Conservation (phyloP, 2,329 filamentous ascomycete genomes). For the Paraphaeosphaeria minitans region DNA sequence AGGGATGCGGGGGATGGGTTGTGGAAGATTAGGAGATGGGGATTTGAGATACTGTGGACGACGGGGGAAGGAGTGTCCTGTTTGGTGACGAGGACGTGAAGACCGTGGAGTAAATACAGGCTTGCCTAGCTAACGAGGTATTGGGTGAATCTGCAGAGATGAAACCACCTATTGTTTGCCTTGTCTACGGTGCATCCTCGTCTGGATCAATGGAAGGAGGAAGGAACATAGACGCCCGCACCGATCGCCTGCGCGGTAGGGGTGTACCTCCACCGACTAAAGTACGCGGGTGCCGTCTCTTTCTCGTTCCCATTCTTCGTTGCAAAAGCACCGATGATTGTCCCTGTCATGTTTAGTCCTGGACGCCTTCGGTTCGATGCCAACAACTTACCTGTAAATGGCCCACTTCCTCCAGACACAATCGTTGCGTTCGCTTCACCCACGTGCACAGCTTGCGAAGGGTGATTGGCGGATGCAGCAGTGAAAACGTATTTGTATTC, state of each 20-base stretch:
- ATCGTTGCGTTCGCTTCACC: constrained; percentile 23
- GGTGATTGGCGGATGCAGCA: constrained; percentile 18
- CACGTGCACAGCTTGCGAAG: constrained; percentile 14
- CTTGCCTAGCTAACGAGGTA: no score
- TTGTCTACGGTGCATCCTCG: background rate
- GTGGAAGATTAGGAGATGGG: constrained; percentile 38
- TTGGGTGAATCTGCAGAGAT: background rate
- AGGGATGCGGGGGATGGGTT: constrained; percentile 21
- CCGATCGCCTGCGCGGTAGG: constrained; percentile 16
- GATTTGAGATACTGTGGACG: constrained; percentile 27
- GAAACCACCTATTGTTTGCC: background rate
- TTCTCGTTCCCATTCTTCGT: constrained; percentile 56
- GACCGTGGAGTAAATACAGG: background rate
- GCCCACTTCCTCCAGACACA: constrained; percentile 27
- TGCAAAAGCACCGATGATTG: constrained; percentile 57
- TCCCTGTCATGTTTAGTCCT: constrained; percentile 43
- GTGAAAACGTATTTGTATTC: constrained; percentile 49
- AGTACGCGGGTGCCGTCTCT: constrained; percentile 52
- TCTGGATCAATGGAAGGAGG: background rate
- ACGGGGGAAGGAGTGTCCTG: constrained; percentile 24
- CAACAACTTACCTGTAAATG: constrained; percentile 14
- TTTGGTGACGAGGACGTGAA: constrained; percentile 6
- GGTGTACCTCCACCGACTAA: constrained; percentile 56
- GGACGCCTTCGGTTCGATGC: background rate
- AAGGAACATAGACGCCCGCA: background rate